phyloP scores from a whole-genome alignment of 495 filamentous ascomycete genomes.

The Penicillium manginii region DNA sequence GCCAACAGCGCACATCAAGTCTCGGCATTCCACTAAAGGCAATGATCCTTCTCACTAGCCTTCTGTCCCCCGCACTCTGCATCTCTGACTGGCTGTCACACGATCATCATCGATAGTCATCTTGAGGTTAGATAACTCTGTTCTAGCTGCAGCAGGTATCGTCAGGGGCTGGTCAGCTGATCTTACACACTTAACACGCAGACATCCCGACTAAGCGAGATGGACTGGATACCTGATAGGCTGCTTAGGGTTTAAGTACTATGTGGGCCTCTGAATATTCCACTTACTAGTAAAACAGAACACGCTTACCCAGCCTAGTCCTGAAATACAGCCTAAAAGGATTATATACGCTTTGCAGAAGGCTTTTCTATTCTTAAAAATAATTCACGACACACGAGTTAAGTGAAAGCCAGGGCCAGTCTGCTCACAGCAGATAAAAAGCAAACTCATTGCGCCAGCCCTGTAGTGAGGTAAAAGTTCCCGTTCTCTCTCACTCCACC shows the following conservation, averaged over 20 bases:
- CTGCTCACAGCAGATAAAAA: neutral
- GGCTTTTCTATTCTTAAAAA: neutral
- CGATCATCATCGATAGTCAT: neutral
- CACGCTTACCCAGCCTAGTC: too few relatives aligned
- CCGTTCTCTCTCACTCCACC: neutral
- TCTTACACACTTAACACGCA: neutral
- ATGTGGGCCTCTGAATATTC: too few relatives aligned
- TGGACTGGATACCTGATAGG: too few relatives aligned
- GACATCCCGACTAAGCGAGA: too few relatives aligned
- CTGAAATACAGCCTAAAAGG: too few relatives aligned
- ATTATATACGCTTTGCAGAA: too few relatives aligned
- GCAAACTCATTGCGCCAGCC: neutral
- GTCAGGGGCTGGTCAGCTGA: neutral
- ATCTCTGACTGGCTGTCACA: slow-evolving; percentile 15
- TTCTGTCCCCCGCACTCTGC: neutral
- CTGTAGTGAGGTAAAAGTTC: neutral
- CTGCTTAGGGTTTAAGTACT: too few relatives aligned
- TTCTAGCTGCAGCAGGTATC: neutral
- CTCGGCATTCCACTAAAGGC: slow-evolving; percentile 21
- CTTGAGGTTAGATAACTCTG: slow-evolving; percentile 6
- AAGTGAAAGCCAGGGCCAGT: neutral
- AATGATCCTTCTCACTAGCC: slow-evolving; percentile 15
- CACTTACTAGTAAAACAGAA: too few relatives aligned
- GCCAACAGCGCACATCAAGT: slow-evolving; percentile 12
- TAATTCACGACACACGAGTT: neutral